A percentile compares a stretch with the other conserved stretches of the same genome.
These are phyloP conservation scores for Nicotiana obtusifolia DNA, from an alignment of 257 asterid genomes.

Conservation along the genomic window DNA sequence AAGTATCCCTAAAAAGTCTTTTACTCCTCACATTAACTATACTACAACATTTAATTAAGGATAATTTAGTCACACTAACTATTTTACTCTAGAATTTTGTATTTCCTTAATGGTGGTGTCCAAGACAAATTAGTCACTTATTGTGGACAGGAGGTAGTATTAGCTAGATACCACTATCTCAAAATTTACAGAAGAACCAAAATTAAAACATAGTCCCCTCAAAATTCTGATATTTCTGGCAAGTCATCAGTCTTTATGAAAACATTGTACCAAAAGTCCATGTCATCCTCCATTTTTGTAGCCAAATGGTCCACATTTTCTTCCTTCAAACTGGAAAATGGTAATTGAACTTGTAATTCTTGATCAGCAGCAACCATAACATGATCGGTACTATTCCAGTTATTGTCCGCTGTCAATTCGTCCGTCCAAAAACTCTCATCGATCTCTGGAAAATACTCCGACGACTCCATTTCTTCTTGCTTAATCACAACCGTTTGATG, in stretches of 20 bases:
- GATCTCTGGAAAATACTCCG: neutral
- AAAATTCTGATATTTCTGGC: slow-evolving; percentile 9
- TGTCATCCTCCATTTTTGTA: slow-evolving; percentile 6
- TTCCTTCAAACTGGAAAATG: neutral
- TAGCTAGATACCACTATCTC: neutral
- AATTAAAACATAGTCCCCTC: neutral
- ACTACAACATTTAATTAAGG: no score
- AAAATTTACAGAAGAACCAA: neutral
- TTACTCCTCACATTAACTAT: no score
- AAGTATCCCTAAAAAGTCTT: no score
- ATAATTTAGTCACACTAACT: no score
- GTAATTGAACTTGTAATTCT: neutral
- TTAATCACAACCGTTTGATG: neutral
- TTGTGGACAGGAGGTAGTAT: no score
- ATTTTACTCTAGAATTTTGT: no score
- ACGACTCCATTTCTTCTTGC: neutral
- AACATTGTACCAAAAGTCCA: slow-evolving; percentile 18
- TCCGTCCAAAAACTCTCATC: slow-evolving; percentile 13
- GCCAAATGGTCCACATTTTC: neutral
- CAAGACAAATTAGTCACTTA: no score
- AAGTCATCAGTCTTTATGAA: slow-evolving; percentile 13
- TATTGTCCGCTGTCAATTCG: neutral
- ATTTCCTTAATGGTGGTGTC: no score
- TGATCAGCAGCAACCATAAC: neutral
- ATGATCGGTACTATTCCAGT: neutral